Evolutionary conservation across 1,139 yeast genomes (phyloP), one percentile per base, ranked within the genome.

Genomic region (Hansenula anomala): DNA sequence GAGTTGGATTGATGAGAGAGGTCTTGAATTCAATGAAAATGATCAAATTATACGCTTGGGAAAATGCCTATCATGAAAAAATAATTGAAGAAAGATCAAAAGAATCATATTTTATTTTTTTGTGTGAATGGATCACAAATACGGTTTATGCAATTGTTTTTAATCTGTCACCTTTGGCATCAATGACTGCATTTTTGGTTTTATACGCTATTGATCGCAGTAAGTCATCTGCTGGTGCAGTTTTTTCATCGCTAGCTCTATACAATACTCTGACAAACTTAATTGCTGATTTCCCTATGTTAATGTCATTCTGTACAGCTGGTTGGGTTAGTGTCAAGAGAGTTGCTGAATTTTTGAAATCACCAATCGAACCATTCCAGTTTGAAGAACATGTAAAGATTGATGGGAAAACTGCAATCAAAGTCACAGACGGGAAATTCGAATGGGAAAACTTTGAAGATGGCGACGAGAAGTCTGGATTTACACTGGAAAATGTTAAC

Each of bases 211-310:
- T 78, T 3, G 63, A 69, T 34, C 60, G 66, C 17, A 52, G 50
- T 7, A 69, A 76, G 47, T 66, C 69, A 41, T 79, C 94, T 2
- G 88, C 88, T 3, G 66, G 71, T 23, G 66, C 71, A 23, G 75
- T 87, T 12, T 89, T 88, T 55, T 75, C 96, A 0, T 81, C 95
- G 5, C 67, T 89, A 37, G 71, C 90, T 0, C 68, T 85, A 38
- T 88, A 87, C 66, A 81, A 80, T 48, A 69, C 78, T 32, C 67
- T 85, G 54, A 64, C 84, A 53, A 61, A 84, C 34, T 95, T 95
- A 15, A 62, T 85, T 64, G 68, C 80, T 48, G 78, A 83, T 33
- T 62, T 81, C 37, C 78, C 86, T n/a, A 61, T 73, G 28, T 76
- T 84, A 16, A 60, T 71, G 12, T 61, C 67, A 22, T 59, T 72